phyloP scores from a whole-genome alignment of 768 basidiomycete genomes.

The Kwoniella dendrophila region DNA sequence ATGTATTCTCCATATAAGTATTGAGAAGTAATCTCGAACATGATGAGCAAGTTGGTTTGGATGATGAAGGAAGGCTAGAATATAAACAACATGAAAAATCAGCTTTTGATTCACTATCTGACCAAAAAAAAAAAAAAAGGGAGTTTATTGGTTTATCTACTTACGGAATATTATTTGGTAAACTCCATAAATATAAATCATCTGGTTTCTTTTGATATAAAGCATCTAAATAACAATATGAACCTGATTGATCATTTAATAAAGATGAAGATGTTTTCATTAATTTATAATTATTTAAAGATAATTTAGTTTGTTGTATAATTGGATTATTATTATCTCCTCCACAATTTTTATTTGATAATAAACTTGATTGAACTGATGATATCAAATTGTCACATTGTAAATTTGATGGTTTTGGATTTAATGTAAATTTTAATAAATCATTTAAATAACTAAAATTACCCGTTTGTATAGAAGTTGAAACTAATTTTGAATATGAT shows the following conservation, averaged over 20 bases:
- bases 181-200: conserved; percentile 47
- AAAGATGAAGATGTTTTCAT: conserved; percentile 33
- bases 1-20: conserved; percentile 26
- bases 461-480: conserved; percentile 15
- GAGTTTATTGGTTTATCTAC: conserved; percentile 3
- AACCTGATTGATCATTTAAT: conserved; percentile 29
- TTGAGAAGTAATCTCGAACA: conserved; percentile 39
- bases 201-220: conserved; percentile 32
- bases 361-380: conserved; percentile 12
- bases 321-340: conserved; percentile 29
- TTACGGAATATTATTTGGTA: conserved; percentile 44
- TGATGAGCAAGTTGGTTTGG: conserved; percentile 44
- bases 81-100: too few species aligned
- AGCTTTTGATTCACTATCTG: too few species aligned
- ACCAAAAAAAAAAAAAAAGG: not conserved
- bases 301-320: conserved; percentile 27
- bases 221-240: conserved; percentile 48
- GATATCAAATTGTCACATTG: conserved; percentile 34
- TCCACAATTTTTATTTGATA: conserved; percentile 32
- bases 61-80: conserved; percentile 35
- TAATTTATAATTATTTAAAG: conserved; percentile 39
- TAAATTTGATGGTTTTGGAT: conserved; percentile 25
- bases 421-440: conserved; percentile 31
- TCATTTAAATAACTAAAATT: conserved; percentile 39
- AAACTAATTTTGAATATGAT: conserved; percentile 35